phyloP scores from a whole-genome alignment of 768 basidiomycete species.

The Tricholoma matsutake region DNA sequence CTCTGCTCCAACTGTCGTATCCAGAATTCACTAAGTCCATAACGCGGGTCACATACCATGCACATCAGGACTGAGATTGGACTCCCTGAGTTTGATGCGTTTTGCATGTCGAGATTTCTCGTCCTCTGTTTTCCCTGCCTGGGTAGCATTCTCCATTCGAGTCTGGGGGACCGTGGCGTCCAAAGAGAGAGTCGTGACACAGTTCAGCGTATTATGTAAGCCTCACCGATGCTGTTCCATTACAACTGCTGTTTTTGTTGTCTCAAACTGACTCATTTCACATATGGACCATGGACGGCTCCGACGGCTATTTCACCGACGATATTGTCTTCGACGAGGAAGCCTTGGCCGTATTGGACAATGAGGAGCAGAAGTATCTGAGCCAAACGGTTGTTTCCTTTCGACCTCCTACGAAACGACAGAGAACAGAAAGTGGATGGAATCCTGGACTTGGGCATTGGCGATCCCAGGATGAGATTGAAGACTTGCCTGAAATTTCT shows the following conservation, averaged over 20 bases:
- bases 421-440: constrained; percentile 49
- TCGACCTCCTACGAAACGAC: constrained; percentile 50
- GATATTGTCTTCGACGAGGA: constrained; percentile 63
- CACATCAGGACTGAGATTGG: constrained; percentile 48
- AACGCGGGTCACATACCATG: constrained; percentile 38
- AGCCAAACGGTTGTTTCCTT: constrained; percentile 21
- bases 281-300: constrained; percentile 50
- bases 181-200: too few relatives aligned
- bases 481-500: constrained; percentile 62
- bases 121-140: constrained; percentile 35
- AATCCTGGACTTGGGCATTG: constrained; percentile 29
- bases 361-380: constrained; percentile 48
- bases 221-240: background rate
- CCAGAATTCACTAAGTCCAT: background rate
- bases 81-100: constrained; percentile 55
- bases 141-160: constrained; percentile 31
- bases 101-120: constrained; percentile 50
- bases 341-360: constrained; percentile 58
- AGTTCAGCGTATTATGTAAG: background rate
- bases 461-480: constrained; percentile 36
- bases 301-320: constrained; percentile 64
- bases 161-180: background rate
- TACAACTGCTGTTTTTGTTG: too few relatives aligned
- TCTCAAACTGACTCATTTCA: background rate
- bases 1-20: constrained; percentile 39